Conservation (phyloP, 2,329 filamentous ascomycete genomes). For the Trichoderma breve region DNA sequence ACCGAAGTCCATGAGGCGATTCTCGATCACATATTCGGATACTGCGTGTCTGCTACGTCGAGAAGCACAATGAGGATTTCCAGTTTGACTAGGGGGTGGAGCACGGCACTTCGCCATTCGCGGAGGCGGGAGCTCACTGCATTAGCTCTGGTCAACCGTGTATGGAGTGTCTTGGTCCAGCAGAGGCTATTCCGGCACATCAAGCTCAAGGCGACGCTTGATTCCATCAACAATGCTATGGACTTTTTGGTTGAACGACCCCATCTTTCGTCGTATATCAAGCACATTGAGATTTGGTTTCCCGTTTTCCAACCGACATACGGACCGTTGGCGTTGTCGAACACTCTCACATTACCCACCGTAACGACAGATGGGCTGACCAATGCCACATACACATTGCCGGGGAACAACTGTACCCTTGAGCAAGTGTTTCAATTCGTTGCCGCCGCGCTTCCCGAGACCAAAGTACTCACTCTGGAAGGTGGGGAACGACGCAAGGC, state of each 20-base stretch:
- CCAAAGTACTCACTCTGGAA: constrained; percentile 67
- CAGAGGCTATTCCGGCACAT: constrained; percentile 72
- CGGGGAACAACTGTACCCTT: constrained; percentile 65
- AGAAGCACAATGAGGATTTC: constrained; percentile 54
- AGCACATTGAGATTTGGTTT: constrained; percentile 75
- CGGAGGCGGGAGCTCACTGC: constrained; percentile 65
- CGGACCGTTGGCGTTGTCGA: constrained; percentile 42
- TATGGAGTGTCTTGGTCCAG: constrained; percentile 69
- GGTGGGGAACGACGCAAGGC: constrained; percentile 76
- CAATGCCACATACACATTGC: constrained; percentile 58
- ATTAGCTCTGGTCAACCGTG: constrained; percentile 58
- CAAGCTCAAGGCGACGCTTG: constrained; percentile 68
- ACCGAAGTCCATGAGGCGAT: constrained; percentile 71
- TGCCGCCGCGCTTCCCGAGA: constrained; percentile 55
- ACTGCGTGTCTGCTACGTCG: constrained; percentile 60
- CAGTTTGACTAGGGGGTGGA: constrained; percentile 58
- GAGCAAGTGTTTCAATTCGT: constrained; percentile 69
- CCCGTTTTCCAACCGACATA: constrained; percentile 66
- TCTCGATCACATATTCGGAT: constrained; percentile 68
- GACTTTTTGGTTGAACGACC: constrained; percentile 58
- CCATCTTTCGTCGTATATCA: constrained; percentile 63
- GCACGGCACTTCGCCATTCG: constrained; percentile 63
- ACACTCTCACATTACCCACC: constrained; percentile 47
- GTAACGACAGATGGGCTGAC: constrained; percentile 56
- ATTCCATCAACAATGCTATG: constrained; percentile 59